Evolutionary conservation across 106 monocot species (phyloP), one percentile per base, ranked within the genome.

Genomic region (Apostasia ramifera): DNA sequence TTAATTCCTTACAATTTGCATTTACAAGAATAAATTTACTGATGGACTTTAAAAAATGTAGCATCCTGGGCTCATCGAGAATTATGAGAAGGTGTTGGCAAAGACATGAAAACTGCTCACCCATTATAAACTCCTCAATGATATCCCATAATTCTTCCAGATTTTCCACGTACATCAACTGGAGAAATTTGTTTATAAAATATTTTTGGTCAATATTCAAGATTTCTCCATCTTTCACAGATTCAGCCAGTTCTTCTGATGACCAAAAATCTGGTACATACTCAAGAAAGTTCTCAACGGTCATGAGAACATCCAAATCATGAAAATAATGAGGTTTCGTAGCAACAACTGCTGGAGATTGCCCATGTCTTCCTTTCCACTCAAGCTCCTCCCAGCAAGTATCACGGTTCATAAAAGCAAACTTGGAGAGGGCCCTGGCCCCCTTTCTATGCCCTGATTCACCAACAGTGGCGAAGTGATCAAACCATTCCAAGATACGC

Each of bases 381-480:
- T 83, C 93, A 44, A 98, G 98, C 66, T 98, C 98, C 55, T 98
- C 98, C 98, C 98, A 98, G 60, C 87, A 93, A 45, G 80, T 74
- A 44, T 98, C 83, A 6, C 93, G 82, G 75, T 98, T 98, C 57
- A 82, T 69, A 81, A 98, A 98, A 61, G 97, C 89, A 86, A 70
- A 98, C 63, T 83, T 84, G 40, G 92, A 82, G 59, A 92, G 52
- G 45, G 98, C 89, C 66, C 83, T 84, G 59, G 89, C 82, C 51
- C 98, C 93, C 54, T 80, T 90, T 67, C 72, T 90, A 68, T 98
- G 98, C 13, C 85, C 81, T 47, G 85, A 85, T 75, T 98, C 93
- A 81, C 78, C 66, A 39, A 77, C 47, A 68, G 56, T 57, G 66
- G 90, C 82, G 74, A 98, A 98, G 80, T 93, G 81, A 67, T 90